Conservation (phyloP, 1,284 basidiomycete genomes). For the Puccinia polysora region DNA sequence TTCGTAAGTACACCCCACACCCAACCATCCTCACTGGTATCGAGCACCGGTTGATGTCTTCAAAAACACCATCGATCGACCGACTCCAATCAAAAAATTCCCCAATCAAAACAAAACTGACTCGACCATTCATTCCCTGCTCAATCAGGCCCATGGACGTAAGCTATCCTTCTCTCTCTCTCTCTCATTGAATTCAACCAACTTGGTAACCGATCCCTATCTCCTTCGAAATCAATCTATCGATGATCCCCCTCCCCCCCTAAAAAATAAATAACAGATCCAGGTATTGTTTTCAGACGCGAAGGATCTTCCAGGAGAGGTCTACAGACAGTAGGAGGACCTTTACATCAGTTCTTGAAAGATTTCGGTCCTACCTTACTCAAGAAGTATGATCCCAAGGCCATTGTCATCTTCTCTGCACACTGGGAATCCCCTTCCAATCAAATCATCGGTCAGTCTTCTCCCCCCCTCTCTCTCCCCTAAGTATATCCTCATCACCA, state of each 20-base stretch:
- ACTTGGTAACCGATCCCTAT: background rate
- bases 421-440: slow-evolving; percentile 65
- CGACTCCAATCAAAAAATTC: background rate
- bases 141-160: slow-evolving; percentile 39
- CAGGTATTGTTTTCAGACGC: slow-evolving; percentile 8
- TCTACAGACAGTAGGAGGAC: slow-evolving; percentile 58
- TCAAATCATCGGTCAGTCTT: background rate
- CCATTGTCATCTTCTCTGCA: slow-evolving; percentile 71
- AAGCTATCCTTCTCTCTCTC: background rate
- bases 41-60: no score
- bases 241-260: background rate
- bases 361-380: slow-evolving; percentile 66
- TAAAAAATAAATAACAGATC: no score
- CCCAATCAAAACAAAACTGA: background rate
- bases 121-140: no score
- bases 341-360: slow-evolving; percentile 62
- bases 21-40: no score
- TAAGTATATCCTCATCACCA: background rate
- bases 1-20: slow-evolving; percentile 12
- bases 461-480: no score
- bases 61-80: background rate
- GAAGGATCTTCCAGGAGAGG: background rate
- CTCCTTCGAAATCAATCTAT: background rate
- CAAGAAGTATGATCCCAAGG: slow-evolving; percentile 67
- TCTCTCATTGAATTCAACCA: background rate